Conservation (phyloP, 1,284 basidiomycete species). For the Apiotrichum siamense region DNA sequence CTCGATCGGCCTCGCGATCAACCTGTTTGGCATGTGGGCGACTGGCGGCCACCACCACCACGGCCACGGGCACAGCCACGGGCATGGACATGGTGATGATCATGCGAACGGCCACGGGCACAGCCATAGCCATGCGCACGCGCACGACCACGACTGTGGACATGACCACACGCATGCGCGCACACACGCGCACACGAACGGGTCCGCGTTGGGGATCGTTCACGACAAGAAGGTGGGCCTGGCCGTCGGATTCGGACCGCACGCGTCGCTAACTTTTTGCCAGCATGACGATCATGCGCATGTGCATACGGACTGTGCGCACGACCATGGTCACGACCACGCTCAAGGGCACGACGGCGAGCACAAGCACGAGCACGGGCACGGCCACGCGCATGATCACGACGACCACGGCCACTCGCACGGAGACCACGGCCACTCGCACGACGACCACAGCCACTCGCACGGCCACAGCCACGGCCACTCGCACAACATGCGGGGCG, state of each 20-base stretch:
- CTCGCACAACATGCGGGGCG: slow-evolving; percentile 99
- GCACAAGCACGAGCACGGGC: slow-evolving; percentile 18
- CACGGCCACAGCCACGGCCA: slow-evolving; percentile 48
- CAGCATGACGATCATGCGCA: slow-evolving; percentile 17
- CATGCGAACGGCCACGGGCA: slow-evolving; percentile 19
- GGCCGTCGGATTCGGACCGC: too few species aligned
- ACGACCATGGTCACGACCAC: slow-evolving; percentile 12
- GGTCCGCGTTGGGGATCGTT: background rate
- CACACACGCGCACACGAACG: slow-evolving; percentile 12
- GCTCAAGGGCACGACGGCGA: slow-evolving; percentile 39
- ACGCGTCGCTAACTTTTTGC: too few species aligned
- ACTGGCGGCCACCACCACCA: slow-evolving; percentile 89
- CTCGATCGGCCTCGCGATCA: slow-evolving; percentile 81
- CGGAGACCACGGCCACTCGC: slow-evolving; percentile 16
- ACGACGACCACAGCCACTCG: slow-evolving; percentile 32
- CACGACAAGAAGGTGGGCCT: slow-evolving; percentile 19
- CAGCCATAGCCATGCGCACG: slow-evolving; percentile 49
- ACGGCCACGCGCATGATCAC: slow-evolving; percentile 6
- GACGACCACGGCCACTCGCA: slow-evolving; percentile 2
- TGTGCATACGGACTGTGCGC: background rate
- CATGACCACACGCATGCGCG: slow-evolving; percentile 11
- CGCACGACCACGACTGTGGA: slow-evolving; percentile 21
- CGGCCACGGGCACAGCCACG: slow-evolving; percentile 56
- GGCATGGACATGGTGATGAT: slow-evolving; percentile 35
- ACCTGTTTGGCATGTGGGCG: slow-evolving; percentile 98